Evolutionary conservation across 345 rosid species (phyloP).

Genomic region (Salix udensis): DNA sequence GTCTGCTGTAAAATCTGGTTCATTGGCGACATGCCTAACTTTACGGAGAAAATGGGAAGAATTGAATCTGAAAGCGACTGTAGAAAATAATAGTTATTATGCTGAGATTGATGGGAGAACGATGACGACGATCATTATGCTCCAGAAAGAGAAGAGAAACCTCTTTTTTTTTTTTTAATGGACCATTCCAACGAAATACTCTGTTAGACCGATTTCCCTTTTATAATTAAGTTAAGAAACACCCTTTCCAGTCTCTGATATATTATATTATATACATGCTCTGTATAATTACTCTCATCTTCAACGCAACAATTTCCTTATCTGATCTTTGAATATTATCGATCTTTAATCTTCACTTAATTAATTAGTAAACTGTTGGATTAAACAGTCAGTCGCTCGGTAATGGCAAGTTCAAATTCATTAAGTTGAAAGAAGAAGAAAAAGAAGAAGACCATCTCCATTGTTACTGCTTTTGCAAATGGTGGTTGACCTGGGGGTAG

Average conservation of each 20-base stretch:
- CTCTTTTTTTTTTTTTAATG: neutral
- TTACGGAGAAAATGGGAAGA: slow-evolving; percentile 10
- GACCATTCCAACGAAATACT: neutral
- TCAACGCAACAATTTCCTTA: too few species aligned
- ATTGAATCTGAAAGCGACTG: slow-evolving; percentile 13
- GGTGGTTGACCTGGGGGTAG: neutral
- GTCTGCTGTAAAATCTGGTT: too few species aligned
- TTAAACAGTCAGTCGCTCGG: neutral
- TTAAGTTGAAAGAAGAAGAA: too few species aligned
- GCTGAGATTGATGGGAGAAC: slow-evolving; percentile 10
- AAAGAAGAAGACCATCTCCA: too few species aligned
- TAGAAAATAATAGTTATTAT: neutral
- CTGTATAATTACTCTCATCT: neutral
- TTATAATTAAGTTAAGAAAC: neutral
- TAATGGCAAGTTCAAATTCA: neutral
- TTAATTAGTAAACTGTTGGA: too few species aligned
- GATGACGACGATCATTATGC: neutral
- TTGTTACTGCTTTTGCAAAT: neutral
- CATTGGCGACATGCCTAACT: neutral
- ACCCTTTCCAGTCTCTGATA: neutral
- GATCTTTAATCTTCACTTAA: too few species aligned
- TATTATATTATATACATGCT: neutral
- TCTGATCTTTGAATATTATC: too few species aligned
- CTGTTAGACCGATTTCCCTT: neutral
- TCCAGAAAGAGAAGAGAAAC: neutral